phyloP scores from a whole-genome alignment of 805 yeast species.

The Candida vartiovaarae region DNA sequence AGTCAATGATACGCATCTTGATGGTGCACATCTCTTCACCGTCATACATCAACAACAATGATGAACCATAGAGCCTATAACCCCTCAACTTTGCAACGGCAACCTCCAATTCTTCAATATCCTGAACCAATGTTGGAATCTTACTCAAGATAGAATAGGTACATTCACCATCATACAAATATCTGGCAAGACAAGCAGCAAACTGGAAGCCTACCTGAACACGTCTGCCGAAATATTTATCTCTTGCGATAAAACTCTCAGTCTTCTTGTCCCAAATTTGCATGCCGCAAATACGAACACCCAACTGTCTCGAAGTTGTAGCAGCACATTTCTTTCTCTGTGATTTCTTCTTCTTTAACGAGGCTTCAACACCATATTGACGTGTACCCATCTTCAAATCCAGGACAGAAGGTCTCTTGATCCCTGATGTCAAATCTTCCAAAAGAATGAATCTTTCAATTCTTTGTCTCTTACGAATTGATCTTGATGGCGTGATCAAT shows the following conservation, averaged over 20 bases:
- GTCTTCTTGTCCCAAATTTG: slow-evolving; percentile 61
- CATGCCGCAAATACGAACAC: slow-evolving; percentile 93
- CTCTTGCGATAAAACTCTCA: slow-evolving; percentile 55
- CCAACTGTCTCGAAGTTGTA: slow-evolving; percentile 77
- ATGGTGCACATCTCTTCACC: slow-evolving; percentile 31
- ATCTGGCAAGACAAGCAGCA: slow-evolving; percentile 65
- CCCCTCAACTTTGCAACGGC: slow-evolving; percentile 55
- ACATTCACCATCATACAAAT: slow-evolving; percentile 68
- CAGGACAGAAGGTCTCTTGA: slow-evolving; percentile 81
- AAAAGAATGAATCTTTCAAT: slow-evolving; percentile 78
- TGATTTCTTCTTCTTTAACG: slow-evolving; percentile 58
- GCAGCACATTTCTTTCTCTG: slow-evolving; percentile 74
- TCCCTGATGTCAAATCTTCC: slow-evolving; percentile 84
- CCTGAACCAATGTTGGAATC: slow-evolving; percentile 57
- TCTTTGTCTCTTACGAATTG: slow-evolving; percentile 36
- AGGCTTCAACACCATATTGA: slow-evolving; percentile 95
- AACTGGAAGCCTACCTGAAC: slow-evolving; percentile 69
- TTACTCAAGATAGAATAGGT: slow-evolving; percentile 54
- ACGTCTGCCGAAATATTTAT: slow-evolving; percentile 88
- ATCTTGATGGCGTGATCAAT: slow-evolving; percentile 14
- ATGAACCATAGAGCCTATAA: slow-evolving; percentile 88
- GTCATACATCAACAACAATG: slow-evolving; percentile 84
- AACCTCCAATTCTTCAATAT: slow-evolving; percentile 48
- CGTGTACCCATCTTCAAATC: slow-evolving; percentile 98
- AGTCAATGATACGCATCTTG: slow-evolving; percentile 79